These are phyloP conservation scores for Lichtheimia ornata DNA, from an alignment of 371 early-diverging fungal species.

Conservation along the genomic window DNA sequence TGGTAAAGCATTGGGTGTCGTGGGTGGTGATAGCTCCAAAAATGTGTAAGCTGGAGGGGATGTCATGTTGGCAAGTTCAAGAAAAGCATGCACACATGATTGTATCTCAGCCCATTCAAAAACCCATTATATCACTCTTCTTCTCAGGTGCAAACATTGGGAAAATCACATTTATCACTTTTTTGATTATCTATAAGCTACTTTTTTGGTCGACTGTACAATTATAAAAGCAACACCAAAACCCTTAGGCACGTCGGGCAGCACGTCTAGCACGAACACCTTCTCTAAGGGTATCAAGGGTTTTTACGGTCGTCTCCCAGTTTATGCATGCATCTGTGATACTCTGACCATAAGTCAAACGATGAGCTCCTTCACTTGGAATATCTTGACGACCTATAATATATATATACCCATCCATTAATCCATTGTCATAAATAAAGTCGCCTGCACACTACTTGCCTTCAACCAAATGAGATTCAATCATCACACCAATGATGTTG, in stretches of 20 bases:
- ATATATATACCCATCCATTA: not conserved
- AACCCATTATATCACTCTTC: no score
- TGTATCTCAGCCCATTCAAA: no score
- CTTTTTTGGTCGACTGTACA: slow-evolving; percentile 1
- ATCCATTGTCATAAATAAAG: not conserved
- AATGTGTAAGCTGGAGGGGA: no score
- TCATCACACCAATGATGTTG: slow-evolving; percentile 81
- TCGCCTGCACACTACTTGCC: slow-evolving; percentile 15
- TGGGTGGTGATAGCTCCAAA: no score
- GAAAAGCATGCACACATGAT: no score
- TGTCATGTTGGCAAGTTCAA: no score
- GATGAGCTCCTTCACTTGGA: slow-evolving; percentile 61
- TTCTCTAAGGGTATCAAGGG: slow-evolving; percentile 62
- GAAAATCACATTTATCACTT: no score
- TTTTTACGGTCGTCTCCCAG: slow-evolving; percentile 75
- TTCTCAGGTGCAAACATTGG: no score
- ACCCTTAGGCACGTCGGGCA: slow-evolving; percentile 20
- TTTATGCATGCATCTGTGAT: slow-evolving; percentile 83
- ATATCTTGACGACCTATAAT: slow-evolving; percentile 71
- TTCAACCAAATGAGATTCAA: slow-evolving; percentile 79
- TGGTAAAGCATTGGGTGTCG: no score
- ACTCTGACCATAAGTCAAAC: slow-evolving; percentile 68
- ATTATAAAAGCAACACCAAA: not conserved
- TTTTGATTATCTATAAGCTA: no score
- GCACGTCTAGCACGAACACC: slow-evolving; percentile 70